These are phyloP conservation scores for Fusarium sp. DNA, from an alignment of 2,329 filamentous ascomycete genomes.

Conservation along the genomic window DNA sequence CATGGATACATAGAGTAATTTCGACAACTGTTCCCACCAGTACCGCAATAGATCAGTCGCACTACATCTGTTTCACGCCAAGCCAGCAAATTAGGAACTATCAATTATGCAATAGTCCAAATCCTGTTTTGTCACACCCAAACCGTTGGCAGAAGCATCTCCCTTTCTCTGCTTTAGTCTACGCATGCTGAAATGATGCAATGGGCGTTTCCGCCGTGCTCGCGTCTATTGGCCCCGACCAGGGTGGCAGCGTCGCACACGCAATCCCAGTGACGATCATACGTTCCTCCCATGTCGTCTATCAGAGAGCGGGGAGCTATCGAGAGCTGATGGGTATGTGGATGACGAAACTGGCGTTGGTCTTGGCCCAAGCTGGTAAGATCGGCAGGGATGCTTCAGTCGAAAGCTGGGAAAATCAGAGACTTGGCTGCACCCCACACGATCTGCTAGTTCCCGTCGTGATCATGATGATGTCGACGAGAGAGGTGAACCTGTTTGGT, in stretches of 20 bases:
- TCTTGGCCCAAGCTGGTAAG: constrained; percentile 25
- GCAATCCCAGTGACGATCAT: constrained; percentile 17
- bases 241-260: constrained; percentile 9
- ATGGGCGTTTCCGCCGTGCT: neutral
- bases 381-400: constrained; percentile 13
- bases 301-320: neutral
- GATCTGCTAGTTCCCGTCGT: constrained; percentile 24
- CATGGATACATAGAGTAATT: too few relatives aligned
- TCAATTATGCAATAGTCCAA: neutral
- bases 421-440: constrained; percentile 19
- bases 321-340: neutral
- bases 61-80: too few relatives aligned
- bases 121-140: constrained; percentile 10
- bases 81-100: too few relatives aligned
- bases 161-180: neutral
- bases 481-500: constrained; percentile 13
- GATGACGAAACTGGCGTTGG: constrained; percentile 31
- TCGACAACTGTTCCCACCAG: too few relatives aligned
- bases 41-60: too few relatives aligned
- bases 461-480: constrained; percentile 40
- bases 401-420: constrained; percentile 19
- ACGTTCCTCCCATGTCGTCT: neutral
- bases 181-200: constrained; percentile 29
- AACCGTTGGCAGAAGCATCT: constrained; percentile 5
- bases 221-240: constrained; percentile 1